Evolutionary conservation across 495 filamentous ascomycete genomes (phyloP), one percentile per base, ranked within the genome.

Genomic region (Neurospora intermedia): DNA sequence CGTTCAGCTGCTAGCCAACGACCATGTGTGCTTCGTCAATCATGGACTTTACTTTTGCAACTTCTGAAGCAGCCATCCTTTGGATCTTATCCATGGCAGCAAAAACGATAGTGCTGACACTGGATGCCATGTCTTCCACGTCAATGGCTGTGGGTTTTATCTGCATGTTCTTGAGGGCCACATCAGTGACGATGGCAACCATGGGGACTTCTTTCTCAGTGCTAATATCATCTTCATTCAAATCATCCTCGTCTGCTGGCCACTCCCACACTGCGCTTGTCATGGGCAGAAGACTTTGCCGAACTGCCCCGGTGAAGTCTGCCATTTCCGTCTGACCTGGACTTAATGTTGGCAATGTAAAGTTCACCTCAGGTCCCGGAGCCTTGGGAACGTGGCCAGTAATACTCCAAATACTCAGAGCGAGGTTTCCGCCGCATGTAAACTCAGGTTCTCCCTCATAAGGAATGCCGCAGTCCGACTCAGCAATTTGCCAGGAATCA

Each of bases 371-470:
- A 39, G 74, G 75, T 6, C 75, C 72, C 31, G 70, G n/a, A 35
- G 42, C 73, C 35, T 66, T 75, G 7, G 73, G 69, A 4, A 75
- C 76, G 11, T 80, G 74, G 18, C 79, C 76, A 72, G 82, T 79
- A 10, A 80, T 76, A 62, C 78, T 84, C 75, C 80, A 84, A 38
- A 82, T 77, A 71, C 77, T 82, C 69, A 86, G 73, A 62, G 83
- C 78, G 72, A 79, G 74, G 15, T 71, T 71, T 15, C 84, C 84
- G 41, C 84, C 84, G 59, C 84, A 86, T 8, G 73, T 77, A 75
- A 82, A 77, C 4, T 70, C 74, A 2, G 71, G n/a, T 71, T 84
- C 82, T 43, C 83, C 83, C n/a, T 77, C 76, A 73, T 84, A 86
- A 5, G 82, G 74, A 69, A 78, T 80, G 41, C 79, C 77, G 77